phyloP scores from a whole-genome alignment of 2,329 filamentous ascomycete genomes.

The Colletotrichum cordylinicola region DNA sequence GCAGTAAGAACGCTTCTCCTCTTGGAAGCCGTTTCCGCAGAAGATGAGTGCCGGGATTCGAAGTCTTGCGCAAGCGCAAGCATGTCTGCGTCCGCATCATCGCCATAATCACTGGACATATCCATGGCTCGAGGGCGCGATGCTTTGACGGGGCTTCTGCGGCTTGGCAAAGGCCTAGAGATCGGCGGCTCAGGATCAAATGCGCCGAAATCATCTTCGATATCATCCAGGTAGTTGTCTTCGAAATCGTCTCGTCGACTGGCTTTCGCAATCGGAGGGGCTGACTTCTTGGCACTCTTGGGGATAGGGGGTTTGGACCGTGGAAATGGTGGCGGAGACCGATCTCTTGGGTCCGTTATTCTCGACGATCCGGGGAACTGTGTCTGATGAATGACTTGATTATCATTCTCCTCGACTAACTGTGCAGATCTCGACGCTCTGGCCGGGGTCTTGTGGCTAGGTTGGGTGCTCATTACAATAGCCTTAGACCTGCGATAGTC shows the following conservation, averaged over 20 bases:
- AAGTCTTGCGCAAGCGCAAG: conserved; percentile 57
- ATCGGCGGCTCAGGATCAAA: not conserved
- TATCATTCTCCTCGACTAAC: conserved; percentile 35
- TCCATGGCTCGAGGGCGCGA: conserved; percentile 29
- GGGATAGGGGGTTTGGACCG: conserved; percentile 7
- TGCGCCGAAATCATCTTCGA: conserved; percentile 21
- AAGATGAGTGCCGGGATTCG: conserved; percentile 46
- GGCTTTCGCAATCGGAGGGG: not conserved
- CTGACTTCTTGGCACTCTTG: not conserved
- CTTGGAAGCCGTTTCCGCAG: conserved; percentile 24
- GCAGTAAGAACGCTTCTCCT: conserved; percentile 48
- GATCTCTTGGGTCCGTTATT: conserved; percentile 12
- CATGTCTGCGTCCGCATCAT: conserved; percentile 57
- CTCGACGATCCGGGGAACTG: conserved; percentile 40
- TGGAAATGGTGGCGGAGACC: conserved; percentile 24
- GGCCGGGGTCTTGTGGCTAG: conserved; percentile 26
- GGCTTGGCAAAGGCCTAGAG: not conserved
- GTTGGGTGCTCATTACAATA: conserved; percentile 28
- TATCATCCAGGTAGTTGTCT: conserved; percentile 32
- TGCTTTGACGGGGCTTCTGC: conserved; percentile 4
- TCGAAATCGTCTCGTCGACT: conserved; percentile 34
- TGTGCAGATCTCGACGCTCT: not conserved
- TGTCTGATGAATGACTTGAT: conserved; percentile 59
- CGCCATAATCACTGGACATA: conserved; percentile 51
- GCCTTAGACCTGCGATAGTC: conserved; percentile 27